phyloP scores from a whole-genome alignment of 306 rosid species.

The Citrullus mucosospermus region DNA sequence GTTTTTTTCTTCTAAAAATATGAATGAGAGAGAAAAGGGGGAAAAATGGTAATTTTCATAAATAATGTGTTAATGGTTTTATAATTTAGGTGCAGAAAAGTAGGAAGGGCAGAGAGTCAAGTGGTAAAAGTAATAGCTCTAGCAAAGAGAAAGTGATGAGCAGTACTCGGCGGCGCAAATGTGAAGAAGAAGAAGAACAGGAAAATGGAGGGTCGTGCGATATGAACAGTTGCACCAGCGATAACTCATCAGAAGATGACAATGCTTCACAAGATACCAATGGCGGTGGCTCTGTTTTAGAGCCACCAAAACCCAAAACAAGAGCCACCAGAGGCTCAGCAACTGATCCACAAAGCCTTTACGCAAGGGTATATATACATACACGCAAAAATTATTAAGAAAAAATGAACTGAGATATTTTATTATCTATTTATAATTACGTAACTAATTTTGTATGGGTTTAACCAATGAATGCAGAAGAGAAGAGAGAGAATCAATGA shows the following conservation, averaged over 20 bases:
- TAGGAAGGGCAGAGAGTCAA: constrained; percentile 28
- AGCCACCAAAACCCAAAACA: neutral
- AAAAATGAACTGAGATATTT: neutral
- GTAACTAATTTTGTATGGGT: neutral
- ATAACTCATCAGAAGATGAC: neutral
- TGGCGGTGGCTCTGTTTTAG: neutral
- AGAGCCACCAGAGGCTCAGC: constrained; percentile 11
- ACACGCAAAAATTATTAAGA: too few species aligned
- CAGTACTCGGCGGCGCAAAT: neutral
- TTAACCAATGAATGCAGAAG: constrained; percentile 1
- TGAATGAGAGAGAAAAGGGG: too few species aligned
- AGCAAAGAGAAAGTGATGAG: constrained; percentile 20
- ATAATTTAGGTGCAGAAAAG: constrained; percentile 28
- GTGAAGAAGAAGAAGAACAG: constrained; percentile 4
- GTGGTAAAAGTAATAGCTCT: neutral
- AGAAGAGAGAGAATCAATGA: constrained; percentile 11
- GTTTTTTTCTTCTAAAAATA: too few species aligned
- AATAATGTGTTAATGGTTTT: neutral
- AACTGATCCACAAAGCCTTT: constrained; percentile 8
- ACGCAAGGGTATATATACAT: neutral
- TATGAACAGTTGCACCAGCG: neutral
- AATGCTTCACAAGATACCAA: neutral
- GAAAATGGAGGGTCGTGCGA: neutral
- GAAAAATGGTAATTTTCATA: too few species aligned
- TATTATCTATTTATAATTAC: neutral